These are phyloP conservation scores for Salvia rosmarinus DNA, from an alignment of 257 asterid genomes.

Conservation along the genomic window DNA sequence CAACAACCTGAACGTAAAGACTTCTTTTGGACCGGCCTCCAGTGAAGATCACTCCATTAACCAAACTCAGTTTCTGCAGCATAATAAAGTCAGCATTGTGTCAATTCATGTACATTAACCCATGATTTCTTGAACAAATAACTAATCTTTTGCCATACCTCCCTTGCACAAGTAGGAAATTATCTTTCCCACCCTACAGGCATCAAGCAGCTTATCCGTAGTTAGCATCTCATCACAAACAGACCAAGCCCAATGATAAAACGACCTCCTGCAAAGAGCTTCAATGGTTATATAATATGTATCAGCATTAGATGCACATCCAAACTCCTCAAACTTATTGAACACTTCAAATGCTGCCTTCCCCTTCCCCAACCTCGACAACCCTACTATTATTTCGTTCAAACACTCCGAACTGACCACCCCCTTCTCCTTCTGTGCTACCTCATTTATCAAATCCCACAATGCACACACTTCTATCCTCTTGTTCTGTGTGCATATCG, in stretches of 20 bases:
- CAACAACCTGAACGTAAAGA: constrained; percentile 62
- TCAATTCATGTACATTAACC: constrained; percentile 21
- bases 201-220: constrained; percentile 56
- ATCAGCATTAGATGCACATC: constrained; percentile 56
- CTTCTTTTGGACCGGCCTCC: constrained; percentile 89
- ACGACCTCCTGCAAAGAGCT: constrained; percentile 70
- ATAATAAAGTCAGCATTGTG: constrained; percentile 27
- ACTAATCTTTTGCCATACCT: constrained; percentile 59
- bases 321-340: constrained; percentile 76
- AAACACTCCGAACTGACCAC: constrained; percentile 56
- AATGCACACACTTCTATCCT: constrained; percentile 57
- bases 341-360: constrained; percentile 83
- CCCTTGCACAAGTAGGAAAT: constrained; percentile 70
- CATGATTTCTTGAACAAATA: too few species aligned
- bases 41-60: constrained; percentile 87
- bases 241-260: constrained; percentile 60
- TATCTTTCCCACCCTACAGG: constrained; percentile 65
- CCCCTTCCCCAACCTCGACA: constrained; percentile 68
- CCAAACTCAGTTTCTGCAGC: constrained; percentile 86
- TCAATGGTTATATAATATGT: constrained; percentile 71
- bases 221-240: constrained; percentile 75
- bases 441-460: constrained; percentile 74
- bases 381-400: constrained; percentile 57
- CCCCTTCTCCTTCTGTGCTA: constrained; percentile 58
- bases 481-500: constrained; percentile 44